Evolutionary conservation across 176 grass and related monocot genomes (phyloP).

Genomic region (Avena atlantica): DNA sequence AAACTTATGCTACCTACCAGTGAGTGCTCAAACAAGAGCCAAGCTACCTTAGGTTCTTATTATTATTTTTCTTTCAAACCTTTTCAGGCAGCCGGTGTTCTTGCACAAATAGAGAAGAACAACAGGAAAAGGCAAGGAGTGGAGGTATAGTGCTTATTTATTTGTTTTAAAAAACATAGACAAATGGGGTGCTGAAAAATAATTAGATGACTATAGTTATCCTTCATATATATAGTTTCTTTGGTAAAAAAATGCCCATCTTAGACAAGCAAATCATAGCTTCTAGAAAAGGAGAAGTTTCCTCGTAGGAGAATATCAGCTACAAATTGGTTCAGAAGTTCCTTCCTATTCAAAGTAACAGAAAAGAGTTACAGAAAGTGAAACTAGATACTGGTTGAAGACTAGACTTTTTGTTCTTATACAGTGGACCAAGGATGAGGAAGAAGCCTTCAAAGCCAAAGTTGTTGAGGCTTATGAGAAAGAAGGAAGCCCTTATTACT

Average conservation of each 20-base stretch:
- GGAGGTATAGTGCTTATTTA: slow-evolving; percentile 58
- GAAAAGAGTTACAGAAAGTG: not conserved
- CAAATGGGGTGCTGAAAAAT: not conserved
- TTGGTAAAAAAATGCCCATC: not conserved
- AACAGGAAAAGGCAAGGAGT: slow-evolving; percentile 88
- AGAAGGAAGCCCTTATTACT: slow-evolving; percentile 92
- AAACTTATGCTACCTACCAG: not conserved
- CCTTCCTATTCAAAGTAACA: not conserved
- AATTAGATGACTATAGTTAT: not conserved
- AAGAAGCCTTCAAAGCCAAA: slow-evolving; percentile 75
- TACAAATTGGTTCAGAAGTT: not conserved
- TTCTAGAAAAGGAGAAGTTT: not conserved
- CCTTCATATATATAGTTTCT: not conserved
- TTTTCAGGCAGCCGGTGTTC: slow-evolving; percentile 91
- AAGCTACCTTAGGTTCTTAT: not conserved
- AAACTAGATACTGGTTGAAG: not conserved
- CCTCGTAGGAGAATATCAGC: not conserved
- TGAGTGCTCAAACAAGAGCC: not conserved
- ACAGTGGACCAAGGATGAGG: slow-evolving; percentile 82
- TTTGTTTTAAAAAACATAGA: slow-evolving; percentile 8
- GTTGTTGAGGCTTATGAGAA: slow-evolving; percentile 81
- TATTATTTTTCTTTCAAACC: not conserved
- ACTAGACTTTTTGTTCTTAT: slow-evolving; percentile 32
- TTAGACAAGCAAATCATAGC: not conserved
- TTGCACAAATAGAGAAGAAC: slow-evolving; percentile 91